Percentiles rank a stretch among this genome's conserved stretches.
Conservation (phyloP, 441 rosid species). For the Croton setiger region DNA sequence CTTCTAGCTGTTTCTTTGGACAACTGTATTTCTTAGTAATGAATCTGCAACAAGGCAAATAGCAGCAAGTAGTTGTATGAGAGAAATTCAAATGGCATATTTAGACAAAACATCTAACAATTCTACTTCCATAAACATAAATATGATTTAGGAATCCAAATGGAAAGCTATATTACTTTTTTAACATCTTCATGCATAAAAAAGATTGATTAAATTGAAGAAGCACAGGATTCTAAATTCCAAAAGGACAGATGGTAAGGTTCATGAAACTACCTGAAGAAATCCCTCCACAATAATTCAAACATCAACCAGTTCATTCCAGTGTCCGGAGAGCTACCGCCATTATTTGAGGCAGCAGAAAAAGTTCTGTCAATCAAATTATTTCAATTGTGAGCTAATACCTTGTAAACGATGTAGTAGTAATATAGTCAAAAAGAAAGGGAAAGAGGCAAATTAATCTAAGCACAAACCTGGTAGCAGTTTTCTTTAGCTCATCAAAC, state of each 20-base stretch:
- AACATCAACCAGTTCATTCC: slow-evolving; percentile 86
- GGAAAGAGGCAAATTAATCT: neutral
- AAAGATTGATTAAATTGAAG: neutral
- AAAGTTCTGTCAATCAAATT: slow-evolving; percentile 39
- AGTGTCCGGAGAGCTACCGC: slow-evolving; percentile 46
- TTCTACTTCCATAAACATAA: neutral
- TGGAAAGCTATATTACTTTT: neutral
- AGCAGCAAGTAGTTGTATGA: neutral
- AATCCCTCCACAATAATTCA: slow-evolving; percentile 99
- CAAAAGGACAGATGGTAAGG: neutral
- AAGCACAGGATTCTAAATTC: neutral
- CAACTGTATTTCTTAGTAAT: slow-evolving; percentile 86
- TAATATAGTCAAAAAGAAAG: neutral
- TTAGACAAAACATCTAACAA: neutral
- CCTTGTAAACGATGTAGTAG: neutral
- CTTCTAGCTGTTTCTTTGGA: slow-evolving; percentile 54
- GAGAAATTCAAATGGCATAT: neutral
- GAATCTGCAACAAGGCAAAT: slow-evolving; percentile 46
- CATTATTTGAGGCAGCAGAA: slow-evolving; percentile 43
- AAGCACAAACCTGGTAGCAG: slow-evolving; percentile 48
- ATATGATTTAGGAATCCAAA: neutral
- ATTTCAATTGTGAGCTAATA: slow-evolving; percentile 8
- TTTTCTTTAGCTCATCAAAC: slow-evolving; percentile 86
- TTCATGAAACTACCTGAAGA: slow-evolving; percentile 69
- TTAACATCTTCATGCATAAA: neutral